Evolutionary conservation across 768 basidiomycete species (phyloP), one percentile per base, ranked within the genome.

Genomic region (Russula sp.): DNA sequence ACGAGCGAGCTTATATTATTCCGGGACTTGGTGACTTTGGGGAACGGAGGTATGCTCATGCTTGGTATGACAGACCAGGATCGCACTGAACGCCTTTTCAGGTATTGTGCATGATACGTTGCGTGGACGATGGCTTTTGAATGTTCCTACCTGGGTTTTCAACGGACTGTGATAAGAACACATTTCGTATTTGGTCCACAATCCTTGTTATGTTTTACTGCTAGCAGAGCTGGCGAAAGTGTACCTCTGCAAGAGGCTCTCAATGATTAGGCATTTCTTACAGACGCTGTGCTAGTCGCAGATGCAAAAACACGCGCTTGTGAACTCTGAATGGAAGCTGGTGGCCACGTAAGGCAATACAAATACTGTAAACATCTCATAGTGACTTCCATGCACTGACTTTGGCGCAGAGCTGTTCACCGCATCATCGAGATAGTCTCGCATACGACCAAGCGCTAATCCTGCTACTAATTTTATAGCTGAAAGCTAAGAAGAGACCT

Each of bases 21-120:
- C 93, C 93, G 8, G 93, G 94, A 34, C 78, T 98, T n/a, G 94
- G 94, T n/a, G 94, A 98, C 72, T 98, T 98, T 72, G 94, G 94
- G 55, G 94, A 96, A 72, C 77, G 91, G 70, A 86, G 91, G 89
- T 87, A 68, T 64, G 74, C 41, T 5, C 14, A 10, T 48, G 14
- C 38, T 13, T 39, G 22, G 45, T 39, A 13, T 18, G n/a, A 34
- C 20, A 41, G 32, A 11, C 14, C 16, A 6, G 9, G 16, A 41
- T 29, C 5, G 7, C 4, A n/a, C 50, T 58, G 34, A 58, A 58
- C 56, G 22, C 47, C n/a, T 22, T 39, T 43, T 22, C 53, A 65
- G 65, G 53, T 65, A 65, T 56, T 65, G 65, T n/a, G 55, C 61
- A 47, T 65, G 49, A 65, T 22, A 14, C 16, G 32, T 36, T 34